These are phyloP conservation scores for Cardamine chenopodiifolia DNA, from an alignment of 345 rosid species.

Conservation along the genomic window DNA sequence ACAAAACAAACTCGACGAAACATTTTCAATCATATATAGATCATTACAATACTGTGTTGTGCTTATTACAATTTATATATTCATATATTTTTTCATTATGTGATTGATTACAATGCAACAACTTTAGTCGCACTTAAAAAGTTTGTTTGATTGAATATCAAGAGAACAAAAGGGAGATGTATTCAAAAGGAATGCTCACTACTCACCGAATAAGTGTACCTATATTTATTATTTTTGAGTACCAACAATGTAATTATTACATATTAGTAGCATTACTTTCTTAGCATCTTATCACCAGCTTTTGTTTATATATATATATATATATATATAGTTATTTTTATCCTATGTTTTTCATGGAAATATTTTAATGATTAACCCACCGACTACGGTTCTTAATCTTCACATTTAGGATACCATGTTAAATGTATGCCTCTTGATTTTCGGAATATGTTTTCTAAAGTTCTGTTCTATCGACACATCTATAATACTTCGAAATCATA, in stretches of 20 bases:
- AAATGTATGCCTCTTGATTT: conserved; percentile 10
- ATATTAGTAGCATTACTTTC: conserved; percentile 11
- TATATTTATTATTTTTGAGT: not conserved
- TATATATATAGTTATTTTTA: not conserved
- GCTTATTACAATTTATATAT: not conserved
- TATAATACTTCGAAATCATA: conserved; percentile 3
- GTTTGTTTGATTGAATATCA: not conserved
- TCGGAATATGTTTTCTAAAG: not conserved
- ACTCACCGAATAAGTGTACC: conserved; percentile 2
- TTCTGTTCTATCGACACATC: conserved; percentile 20
- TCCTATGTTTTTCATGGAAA: conserved; percentile 29
- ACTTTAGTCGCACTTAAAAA: not conserved
- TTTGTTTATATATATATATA: conserved; percentile 15
- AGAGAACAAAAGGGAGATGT: not conserved
- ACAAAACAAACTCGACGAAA: conserved; percentile 11
- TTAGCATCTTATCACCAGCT: conserved; percentile 26
- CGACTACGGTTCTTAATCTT: conserved; percentile 47
- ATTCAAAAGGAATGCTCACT: conserved; percentile 13
- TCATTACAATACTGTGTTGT: not conserved
- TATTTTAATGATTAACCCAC: conserved; percentile 41
- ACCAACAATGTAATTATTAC: conserved; percentile 24
- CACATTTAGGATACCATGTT: conserved; percentile 35
- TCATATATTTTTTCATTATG: not conserved
- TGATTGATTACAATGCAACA: conserved; percentile 29
- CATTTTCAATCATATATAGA: conserved; percentile 4